phyloP scores from a whole-genome alignment of 805 yeast genomes.

The Kazachstania psychrophila region DNA sequence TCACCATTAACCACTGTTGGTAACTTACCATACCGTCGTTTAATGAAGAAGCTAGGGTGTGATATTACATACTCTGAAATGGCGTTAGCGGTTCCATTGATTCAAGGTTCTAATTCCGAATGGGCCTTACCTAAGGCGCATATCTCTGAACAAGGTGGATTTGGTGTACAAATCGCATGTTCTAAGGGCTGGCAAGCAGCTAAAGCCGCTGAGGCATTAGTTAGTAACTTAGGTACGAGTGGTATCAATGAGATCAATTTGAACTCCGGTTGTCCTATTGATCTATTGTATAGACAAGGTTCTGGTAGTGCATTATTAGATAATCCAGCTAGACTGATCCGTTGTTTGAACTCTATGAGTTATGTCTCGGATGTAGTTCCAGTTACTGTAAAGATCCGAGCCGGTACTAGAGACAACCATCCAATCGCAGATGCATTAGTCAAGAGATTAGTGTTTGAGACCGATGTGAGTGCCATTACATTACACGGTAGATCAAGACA shows the following conservation, averaged over 20 bases:
- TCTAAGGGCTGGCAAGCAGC: slow-evolving; percentile 89
- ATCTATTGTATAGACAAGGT: slow-evolving; percentile 84
- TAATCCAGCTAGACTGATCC: slow-evolving; percentile 69
- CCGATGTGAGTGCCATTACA: slow-evolving; percentile 83
- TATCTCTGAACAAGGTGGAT: slow-evolving; percentile 69
- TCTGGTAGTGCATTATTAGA: slow-evolving; percentile 93
- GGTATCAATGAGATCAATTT: slow-evolving; percentile 72
- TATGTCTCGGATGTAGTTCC: slow-evolving; percentile 86
- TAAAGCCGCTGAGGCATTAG: slow-evolving; percentile 72
- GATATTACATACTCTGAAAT: slow-evolving; percentile 91
- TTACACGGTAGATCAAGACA: slow-evolving; percentile 95
- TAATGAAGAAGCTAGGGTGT: slow-evolving; percentile 85
- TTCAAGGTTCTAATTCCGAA: slow-evolving; percentile 87
- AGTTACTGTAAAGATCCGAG: slow-evolving; percentile 82
- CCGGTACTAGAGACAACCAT: slow-evolving; percentile 77
- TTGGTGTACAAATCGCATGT: slow-evolving; percentile 89
- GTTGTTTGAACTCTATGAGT: slow-evolving; percentile 82
- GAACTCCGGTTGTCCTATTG: slow-evolving; percentile 97
- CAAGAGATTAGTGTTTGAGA: slow-evolving; percentile 59
- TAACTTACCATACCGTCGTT: slow-evolving; percentile 85
- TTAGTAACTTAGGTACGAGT: slow-evolving; percentile 28
- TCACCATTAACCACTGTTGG: slow-evolving; percentile 98
- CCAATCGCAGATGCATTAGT: slow-evolving; percentile 82
- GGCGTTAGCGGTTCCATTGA: slow-evolving; percentile 79
- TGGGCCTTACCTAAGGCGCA: slow-evolving; percentile 98